Evolutionary conservation across 495 filamentous ascomycete species (phyloP).

Genomic region (Aspergillus heteromorphus): DNA sequence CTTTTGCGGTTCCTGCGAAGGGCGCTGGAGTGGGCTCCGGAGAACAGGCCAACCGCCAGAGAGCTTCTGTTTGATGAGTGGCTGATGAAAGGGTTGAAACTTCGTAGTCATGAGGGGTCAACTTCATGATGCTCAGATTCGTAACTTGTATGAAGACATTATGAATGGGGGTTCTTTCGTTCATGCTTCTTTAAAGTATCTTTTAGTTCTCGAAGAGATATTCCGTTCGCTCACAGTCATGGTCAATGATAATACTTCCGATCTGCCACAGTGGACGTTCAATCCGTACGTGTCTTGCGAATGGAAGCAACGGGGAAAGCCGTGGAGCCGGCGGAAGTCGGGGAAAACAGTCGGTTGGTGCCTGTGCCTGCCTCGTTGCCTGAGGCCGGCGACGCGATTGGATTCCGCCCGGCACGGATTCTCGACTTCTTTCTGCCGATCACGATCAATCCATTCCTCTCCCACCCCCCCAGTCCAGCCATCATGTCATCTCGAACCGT

Average conservation of each 20-base stretch:
- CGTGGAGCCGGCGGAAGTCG: background rate
- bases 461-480: background rate
- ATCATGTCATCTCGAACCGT: slow-evolving; percentile 27
- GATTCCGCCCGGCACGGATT: background rate
- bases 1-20: slow-evolving; percentile 37
- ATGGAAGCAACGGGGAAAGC: background rate
- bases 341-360: background rate
- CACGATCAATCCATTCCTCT: background rate
- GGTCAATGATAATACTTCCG: too few relatives aligned
- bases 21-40: slow-evolving; percentile 42
- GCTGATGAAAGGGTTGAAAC: slow-evolving; percentile 24
- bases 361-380: too few relatives aligned
- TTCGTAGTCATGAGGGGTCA: background rate
- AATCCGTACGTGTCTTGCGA: too few relatives aligned
- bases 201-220: too few relatives aligned
- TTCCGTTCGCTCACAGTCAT: too few relatives aligned
- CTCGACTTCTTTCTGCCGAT: background rate
- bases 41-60: slow-evolving; percentile 33
- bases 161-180: too few relatives aligned
- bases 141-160: too few relatives aligned
- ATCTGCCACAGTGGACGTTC: too few relatives aligned
- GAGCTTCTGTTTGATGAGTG: slow-evolving; percentile 37
- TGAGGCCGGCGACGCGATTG: background rate
- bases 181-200: too few relatives aligned
- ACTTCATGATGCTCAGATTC: background rate